Evolutionary conservation across 768 basidiomycete species (phyloP).

Genomic region (Kwoniella dejecticola): DNA sequence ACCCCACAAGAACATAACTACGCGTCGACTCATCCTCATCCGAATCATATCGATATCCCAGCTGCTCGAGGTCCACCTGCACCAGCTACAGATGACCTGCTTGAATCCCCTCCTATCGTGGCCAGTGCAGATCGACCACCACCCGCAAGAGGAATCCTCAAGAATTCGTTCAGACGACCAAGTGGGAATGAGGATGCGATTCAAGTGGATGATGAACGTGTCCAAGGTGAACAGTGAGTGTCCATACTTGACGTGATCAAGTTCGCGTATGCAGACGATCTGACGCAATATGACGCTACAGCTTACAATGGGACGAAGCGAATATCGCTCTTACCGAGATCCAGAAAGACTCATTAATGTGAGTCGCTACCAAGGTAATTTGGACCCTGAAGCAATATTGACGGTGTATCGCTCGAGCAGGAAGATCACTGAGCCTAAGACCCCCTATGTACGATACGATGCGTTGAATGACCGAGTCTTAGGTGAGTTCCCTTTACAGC

Average conservation of each 20-base stretch:
- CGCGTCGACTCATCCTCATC: conserved; percentile 36
- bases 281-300: conserved; percentile 47
- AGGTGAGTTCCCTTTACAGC: conserved; percentile 60
- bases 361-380: conserved; percentile 10
- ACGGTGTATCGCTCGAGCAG: too few species aligned
- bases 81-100: conserved; percentile 25
- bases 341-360: conserved; percentile 91
- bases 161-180: conserved; percentile 39
- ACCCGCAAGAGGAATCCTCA: conserved; percentile 44
- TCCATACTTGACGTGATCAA: not conserved
- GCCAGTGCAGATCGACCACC: conserved; percentile 29
- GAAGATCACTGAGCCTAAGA: conserved; percentile 98
- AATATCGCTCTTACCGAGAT: conserved; percentile 90
- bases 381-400: not conserved
- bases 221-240: conserved; percentile 23
- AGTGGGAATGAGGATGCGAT: conserved; percentile 16
- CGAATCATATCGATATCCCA: conserved; percentile 47
- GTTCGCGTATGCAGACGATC: not conserved
- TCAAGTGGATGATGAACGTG: conserved; percentile 10
- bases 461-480: conserved; percentile 57
- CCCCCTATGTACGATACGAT: conserved; percentile 76
- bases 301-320: conserved; percentile 91
- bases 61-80: conserved; percentile 3
- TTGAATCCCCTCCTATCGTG: conserved; percentile 9
- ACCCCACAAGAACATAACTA: conserved; percentile 18